Evolutionary conservation across 345 rosid species (phyloP), one percentile per base, ranked within the genome.

Genomic region (Populus ilicifolia): DNA sequence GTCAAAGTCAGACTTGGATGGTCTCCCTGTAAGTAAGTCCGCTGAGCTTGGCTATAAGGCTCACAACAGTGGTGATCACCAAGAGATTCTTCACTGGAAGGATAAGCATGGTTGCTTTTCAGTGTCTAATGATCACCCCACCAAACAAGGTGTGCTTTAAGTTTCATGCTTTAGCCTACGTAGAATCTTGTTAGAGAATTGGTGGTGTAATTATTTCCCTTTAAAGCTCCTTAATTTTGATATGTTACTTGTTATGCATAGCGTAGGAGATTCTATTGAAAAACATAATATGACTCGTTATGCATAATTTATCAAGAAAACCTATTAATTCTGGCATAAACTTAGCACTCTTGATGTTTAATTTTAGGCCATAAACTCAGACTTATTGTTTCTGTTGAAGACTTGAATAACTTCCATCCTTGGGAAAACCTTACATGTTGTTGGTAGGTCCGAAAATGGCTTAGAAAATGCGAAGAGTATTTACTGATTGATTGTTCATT

Each of bases 131-230:
- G 52, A 25, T 66, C 23, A 8, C 79, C 72, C 48, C 41, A 66
- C 54, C 63, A 75, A 66, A 20, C 80, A 78, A 82, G 87, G 89
- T 86, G 73, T 56, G 63, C 27, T n/a, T n/a, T n/a, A 52, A 52
- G 8, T 52, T 52, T 52, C 59, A 52, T 52, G 59, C 9, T 46
- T 46, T 46, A 1, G 1, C 50, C 27, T 68, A 21, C 3, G 27
- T 36, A 3, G 5, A 25, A 43, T 4, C 29, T 25, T 43, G 1
- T 69, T 17, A 16, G 36, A 1, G 30, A 39, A 56, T 43, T 56
- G 5, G 68, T 13, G 27, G 8, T 41, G 61, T 67, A 33, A 8
- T 20, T 10, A 3, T 5, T 33, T 27, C 23, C 18, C 39, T 35
- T 33, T 3, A 66, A 30, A 17, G 11, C 35, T 66, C 35, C 27